Percentiles rank a stretch among this genome's conserved stretches.
Conservation (phyloP, 176 grass and related monocot genomes). For the Juncus effusus region DNA sequence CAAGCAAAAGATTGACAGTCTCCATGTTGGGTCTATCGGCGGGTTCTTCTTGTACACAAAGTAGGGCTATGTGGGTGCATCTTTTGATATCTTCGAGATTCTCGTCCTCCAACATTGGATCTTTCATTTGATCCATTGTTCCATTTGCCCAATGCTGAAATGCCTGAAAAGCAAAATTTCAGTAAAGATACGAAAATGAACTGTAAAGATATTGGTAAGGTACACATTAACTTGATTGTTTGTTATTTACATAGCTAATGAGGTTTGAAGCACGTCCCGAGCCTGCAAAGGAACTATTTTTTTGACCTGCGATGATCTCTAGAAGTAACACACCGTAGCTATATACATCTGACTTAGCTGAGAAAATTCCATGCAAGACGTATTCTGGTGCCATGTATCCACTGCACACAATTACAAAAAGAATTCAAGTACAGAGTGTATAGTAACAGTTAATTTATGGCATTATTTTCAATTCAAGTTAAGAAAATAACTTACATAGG, state of each 20-base stretch:
- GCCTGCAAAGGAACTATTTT: not conserved
- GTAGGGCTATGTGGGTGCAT: constrained; percentile 23
- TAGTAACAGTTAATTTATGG: not conserved
- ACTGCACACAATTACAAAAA: not conserved
- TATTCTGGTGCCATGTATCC: constrained; percentile 25
- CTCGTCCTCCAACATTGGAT: constrained; percentile 11
- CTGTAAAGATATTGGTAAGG: too few relatives aligned
- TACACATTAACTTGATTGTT: too few relatives aligned
- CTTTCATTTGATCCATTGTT: constrained; percentile 1
- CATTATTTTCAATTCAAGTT: not conserved
- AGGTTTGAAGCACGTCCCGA: not conserved
- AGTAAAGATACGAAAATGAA: too few relatives aligned
- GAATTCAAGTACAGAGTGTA: not conserved
- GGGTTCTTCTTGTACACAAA: constrained; percentile 14
- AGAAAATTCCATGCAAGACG: not conserved
- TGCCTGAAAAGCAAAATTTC: not conserved
- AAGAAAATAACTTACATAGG: not conserved
- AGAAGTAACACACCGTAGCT: not conserved
- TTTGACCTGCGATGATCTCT: not conserved
- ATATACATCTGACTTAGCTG: not conserved
- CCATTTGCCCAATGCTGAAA: constrained; percentile 9
- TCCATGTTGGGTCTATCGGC: constrained; percentile 13
- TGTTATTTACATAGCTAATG: not conserved
- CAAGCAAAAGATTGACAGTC: constrained; percentile 14
- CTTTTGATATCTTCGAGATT: constrained; percentile 13